Evolutionary conservation across 805 yeast species (phyloP).

Genomic region (Ogataea nakhonphanomensis): DNA sequence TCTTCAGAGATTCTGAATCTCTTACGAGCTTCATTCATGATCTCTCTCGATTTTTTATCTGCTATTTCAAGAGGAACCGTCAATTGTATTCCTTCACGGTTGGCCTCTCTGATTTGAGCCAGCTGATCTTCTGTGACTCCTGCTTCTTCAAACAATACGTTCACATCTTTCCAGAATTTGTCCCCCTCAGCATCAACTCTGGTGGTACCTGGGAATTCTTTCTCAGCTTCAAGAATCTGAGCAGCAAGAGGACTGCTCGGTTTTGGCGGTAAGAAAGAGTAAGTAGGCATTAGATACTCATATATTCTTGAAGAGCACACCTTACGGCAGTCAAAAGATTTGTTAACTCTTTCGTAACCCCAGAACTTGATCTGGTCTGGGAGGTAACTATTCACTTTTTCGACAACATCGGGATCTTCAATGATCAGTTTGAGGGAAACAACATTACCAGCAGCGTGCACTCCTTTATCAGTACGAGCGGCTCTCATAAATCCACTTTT

Average conservation of each 20-base stretch:
- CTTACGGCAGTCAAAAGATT: constrained; percentile 90
- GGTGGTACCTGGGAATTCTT: constrained; percentile 54
- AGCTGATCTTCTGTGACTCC: constrained; percentile 41
- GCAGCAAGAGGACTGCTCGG: constrained; percentile 66
- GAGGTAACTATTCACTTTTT: constrained; percentile 66
- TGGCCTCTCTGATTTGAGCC: constrained; percentile 35
- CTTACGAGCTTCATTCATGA: constrained; percentile 68
- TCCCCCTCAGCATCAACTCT: constrained; percentile 65
- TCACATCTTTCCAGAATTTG: constrained; percentile 65
- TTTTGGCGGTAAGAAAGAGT: constrained; percentile 86
- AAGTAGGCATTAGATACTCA: constrained; percentile 91
- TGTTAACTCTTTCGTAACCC: constrained; percentile 88
- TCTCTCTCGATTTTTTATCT: constrained; percentile 47
- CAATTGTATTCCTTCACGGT: constrained; percentile 34
- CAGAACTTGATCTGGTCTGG: constrained; percentile 90
- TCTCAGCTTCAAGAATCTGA: constrained; percentile 51
- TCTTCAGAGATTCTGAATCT: constrained; percentile 61
- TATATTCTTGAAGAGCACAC: constrained; percentile 95
- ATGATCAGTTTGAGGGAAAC: constrained; percentile 78
- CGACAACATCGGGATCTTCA: constrained; percentile 72
- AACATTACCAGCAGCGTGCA: constrained; percentile 95
- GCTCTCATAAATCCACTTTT: constrained; percentile 86
- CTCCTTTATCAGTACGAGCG: constrained; percentile 92
- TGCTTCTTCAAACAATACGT: constrained; percentile 32
- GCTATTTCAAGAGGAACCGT: constrained; percentile 35